phyloP scores from a whole-genome alignment of 1,139 yeast genomes.

The Magnusiomyces magnusii region DNA sequence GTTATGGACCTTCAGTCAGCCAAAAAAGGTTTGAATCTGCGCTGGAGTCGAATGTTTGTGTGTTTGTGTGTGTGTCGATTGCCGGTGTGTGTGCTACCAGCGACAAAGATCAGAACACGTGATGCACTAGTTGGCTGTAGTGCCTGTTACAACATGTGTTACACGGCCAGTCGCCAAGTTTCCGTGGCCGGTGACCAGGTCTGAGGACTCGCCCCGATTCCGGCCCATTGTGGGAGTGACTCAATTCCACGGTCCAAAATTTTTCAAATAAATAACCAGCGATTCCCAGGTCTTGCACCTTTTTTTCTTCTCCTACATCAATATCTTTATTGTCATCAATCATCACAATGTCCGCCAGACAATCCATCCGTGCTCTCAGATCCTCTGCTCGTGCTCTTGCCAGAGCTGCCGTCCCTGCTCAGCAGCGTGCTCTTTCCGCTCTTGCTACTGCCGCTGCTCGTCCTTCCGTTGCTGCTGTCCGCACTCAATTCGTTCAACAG shows the following conservation, averaged over 20 bases:
- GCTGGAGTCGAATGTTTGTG: too few species aligned
- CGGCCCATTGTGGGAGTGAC: background rate
- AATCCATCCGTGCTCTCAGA: constrained; percentile 27
- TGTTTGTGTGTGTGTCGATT: too few species aligned
- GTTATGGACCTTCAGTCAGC: too few species aligned
- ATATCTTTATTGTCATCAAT: background rate
- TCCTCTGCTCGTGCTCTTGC: constrained; percentile 28
- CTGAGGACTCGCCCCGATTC: background rate
- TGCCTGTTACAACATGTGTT: background rate
- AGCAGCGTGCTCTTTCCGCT: constrained; percentile 22
- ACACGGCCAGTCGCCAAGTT: background rate
- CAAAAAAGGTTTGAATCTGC: too few species aligned
- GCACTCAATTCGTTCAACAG: constrained; percentile 6
- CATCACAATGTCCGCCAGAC: constrained; percentile 24
- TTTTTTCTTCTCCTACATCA: background rate
- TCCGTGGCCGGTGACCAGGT: background rate
- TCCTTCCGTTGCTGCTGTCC: constrained; percentile 13
- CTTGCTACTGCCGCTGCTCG: constrained; percentile 21
- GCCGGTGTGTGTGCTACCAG: too few species aligned
- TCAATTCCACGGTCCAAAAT: background rate
- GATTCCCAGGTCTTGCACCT: background rate
- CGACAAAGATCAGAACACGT: too few species aligned
- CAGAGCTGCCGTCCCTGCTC: constrained; percentile 23
- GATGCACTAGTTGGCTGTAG: too few species aligned
- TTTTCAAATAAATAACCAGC: background rate